Percentiles rank a stretch among this genome's conserved stretches.
phyloP scores from a whole-genome alignment of 2,329 filamentous ascomycete genomes.

The Penicillium sp. region DNA sequence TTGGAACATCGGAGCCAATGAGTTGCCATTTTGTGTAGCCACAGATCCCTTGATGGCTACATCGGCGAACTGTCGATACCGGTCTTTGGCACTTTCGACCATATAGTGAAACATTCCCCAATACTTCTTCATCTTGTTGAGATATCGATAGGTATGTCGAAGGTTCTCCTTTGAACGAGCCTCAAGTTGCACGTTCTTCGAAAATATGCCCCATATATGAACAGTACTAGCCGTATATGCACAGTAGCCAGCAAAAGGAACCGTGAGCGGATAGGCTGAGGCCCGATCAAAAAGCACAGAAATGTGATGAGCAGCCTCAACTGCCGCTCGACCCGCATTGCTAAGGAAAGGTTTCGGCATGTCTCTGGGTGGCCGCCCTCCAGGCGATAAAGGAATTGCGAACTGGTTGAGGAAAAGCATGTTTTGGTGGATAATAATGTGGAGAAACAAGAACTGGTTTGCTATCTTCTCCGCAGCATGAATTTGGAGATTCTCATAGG shows the following conservation, averaged over 20 bases:
- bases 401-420: slow-evolving; percentile 88
- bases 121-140: slow-evolving; percentile 93
- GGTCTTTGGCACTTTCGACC: slow-evolving; percentile 84
- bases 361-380: slow-evolving; percentile 63
- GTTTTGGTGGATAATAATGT: slow-evolving; percentile 86
- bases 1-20: slow-evolving; percentile 73
- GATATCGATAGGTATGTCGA: slow-evolving; percentile 81
- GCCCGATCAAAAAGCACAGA: slow-evolving; percentile 80
- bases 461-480: slow-evolving; percentile 82
- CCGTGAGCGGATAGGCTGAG: slow-evolving; percentile 76
- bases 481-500: slow-evolving; percentile 74
- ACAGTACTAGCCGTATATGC: slow-evolving; percentile 91
- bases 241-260: slow-evolving; percentile 92
- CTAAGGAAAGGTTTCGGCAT: slow-evolving; percentile 76
- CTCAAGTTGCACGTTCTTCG: slow-evolving; percentile 74
- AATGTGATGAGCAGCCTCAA: slow-evolving; percentile 82
- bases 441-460: slow-evolving; percentile 89
- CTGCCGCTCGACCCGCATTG: slow-evolving; percentile 71
- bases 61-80: slow-evolving; percentile 83
- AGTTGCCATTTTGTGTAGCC: slow-evolving; percentile 35
- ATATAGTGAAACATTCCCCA: slow-evolving; percentile 99
- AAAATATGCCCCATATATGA: slow-evolving; percentile 91
- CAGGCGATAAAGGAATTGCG: slow-evolving; percentile 68
- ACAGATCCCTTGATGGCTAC: slow-evolving; percentile 66
- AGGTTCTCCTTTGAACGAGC: slow-evolving; percentile 78